These are phyloP conservation scores for Botrytis cinerea DNA, from an alignment of 2,329 filamentous ascomycete genomes.

Conservation along the genomic window DNA sequence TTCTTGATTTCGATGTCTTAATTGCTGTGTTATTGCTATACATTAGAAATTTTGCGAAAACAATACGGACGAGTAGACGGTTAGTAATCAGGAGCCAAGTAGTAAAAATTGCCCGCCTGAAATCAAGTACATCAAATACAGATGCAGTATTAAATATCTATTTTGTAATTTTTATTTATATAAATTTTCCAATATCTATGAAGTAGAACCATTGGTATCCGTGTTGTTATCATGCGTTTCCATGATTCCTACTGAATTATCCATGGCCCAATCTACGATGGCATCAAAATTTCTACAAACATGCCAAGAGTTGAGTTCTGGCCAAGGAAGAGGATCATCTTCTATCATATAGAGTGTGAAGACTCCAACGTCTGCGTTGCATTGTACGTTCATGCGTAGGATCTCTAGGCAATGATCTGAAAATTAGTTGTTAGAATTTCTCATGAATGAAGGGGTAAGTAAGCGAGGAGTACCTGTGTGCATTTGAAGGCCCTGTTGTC, in stretches of 20 bases:
- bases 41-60: background rate
- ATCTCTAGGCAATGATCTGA: constrained; percentile 56
- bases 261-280: constrained; percentile 54
- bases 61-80: background rate
- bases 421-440: background rate
- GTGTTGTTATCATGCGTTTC: constrained; percentile 33
- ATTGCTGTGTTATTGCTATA: background rate
- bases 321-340: constrained; percentile 52
- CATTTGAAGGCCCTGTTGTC: constrained; percentile 46
- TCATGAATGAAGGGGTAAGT: background rate
- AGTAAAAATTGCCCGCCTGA: no score
- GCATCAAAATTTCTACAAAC: constrained; percentile 56
- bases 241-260: constrained; percentile 49
- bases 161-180: background rate
- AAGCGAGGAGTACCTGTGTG: constrained; percentile 41
- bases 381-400: constrained; percentile 55
- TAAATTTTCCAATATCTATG: background rate
- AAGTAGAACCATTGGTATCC: background rate
- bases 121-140: background rate
- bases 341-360: constrained; percentile 54
- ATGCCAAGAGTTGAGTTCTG: constrained; percentile 55
- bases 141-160: background rate
- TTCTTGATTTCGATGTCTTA: background rate
- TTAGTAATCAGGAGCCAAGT: background rate
- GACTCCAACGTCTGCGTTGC: constrained; percentile 56